phyloP scores from a whole-genome alignment of 441 rosid species.

The Populus hybrid region DNA sequence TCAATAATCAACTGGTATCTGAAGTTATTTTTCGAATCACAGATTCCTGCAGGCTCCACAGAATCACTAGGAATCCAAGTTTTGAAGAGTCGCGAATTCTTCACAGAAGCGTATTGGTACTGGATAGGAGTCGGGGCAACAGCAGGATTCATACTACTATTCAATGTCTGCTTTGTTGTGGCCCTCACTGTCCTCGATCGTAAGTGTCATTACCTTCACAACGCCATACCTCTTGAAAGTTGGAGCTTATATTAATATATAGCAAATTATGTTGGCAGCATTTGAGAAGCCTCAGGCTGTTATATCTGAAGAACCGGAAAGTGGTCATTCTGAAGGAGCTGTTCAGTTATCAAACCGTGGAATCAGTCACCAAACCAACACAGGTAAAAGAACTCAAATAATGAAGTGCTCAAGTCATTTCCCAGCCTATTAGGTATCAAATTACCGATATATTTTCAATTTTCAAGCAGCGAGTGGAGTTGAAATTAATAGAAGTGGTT shows the following conservation, averaged over 20 bases:
- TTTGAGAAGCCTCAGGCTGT: constrained; percentile 54
- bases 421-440: not conserved
- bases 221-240: not conserved
- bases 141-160: constrained; percentile 45
- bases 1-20: not conserved
- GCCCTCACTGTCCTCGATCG: constrained; percentile 59
- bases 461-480: constrained; percentile 17
- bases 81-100: constrained; percentile 48
- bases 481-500: constrained; percentile 1
- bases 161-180: constrained; percentile 44
- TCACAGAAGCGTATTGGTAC: constrained; percentile 54
- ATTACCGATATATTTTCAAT: not conserved
- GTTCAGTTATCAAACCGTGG: constrained; percentile 28
- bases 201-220: constrained; percentile 24
- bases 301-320: constrained; percentile 38
- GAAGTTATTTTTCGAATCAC: not conserved
- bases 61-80: constrained; percentile 47
- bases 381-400: constrained; percentile 21
- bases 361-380: constrained; percentile 1
- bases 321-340: constrained; percentile 25
- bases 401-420: not conserved
- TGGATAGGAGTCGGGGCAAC: constrained; percentile 66
- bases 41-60: constrained; percentile 33
- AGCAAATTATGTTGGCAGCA: constrained; percentile 34
- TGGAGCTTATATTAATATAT: not conserved